phyloP scores from a whole-genome alignment of 2,329 filamentous ascomycete species.

The Fusarium sp. region DNA sequence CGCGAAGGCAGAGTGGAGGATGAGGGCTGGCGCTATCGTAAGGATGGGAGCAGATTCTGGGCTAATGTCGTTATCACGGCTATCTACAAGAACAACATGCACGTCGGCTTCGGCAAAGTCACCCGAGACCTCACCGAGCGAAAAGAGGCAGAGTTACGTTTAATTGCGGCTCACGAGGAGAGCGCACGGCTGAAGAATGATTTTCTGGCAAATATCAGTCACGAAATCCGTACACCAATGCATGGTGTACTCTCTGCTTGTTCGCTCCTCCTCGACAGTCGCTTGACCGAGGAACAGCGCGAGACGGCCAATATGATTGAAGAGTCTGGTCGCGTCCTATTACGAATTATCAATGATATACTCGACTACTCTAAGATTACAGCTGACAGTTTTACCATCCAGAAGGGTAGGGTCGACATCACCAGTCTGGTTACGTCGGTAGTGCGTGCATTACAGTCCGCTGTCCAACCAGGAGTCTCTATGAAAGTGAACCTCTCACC shows the following conservation, averaged over 20 bases:
- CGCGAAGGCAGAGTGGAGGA: conserved; percentile 7
- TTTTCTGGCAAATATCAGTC: conserved; percentile 10
- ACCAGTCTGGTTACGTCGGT: not conserved
- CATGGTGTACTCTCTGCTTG: conserved; percentile 9
- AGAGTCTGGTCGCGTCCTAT: not conserved
- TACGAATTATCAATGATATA: conserved; percentile 12
- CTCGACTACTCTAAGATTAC: conserved; percentile 8
- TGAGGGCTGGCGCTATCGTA: conserved; percentile 14
- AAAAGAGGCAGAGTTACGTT: conserved; percentile 3
- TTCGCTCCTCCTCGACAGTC: not conserved
- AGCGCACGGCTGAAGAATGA: conserved; percentile 3
- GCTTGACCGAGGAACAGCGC: not conserved
- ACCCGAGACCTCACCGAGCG: conserved; percentile 7
- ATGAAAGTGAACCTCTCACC: not conserved
- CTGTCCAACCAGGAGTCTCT: conserved; percentile 6
- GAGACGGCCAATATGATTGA: conserved; percentile 13
- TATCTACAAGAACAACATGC: conserved; percentile 2
- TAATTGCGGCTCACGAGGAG: conserved; percentile 12
- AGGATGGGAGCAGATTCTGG: conserved; percentile 9
- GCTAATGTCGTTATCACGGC: conserved; percentile 11
- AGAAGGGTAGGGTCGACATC: not conserved
- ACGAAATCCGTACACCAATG: conserved; percentile 14
- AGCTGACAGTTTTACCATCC: not conserved
- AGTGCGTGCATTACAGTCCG: not conserved
- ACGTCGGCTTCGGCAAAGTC: conserved; percentile 13